A percentile compares a stretch with the other conserved stretches of the same genome.
Conservation (phyloP, 2,329 filamentous ascomycete genomes). For the Arthrobotrys pseudoclavata region DNA sequence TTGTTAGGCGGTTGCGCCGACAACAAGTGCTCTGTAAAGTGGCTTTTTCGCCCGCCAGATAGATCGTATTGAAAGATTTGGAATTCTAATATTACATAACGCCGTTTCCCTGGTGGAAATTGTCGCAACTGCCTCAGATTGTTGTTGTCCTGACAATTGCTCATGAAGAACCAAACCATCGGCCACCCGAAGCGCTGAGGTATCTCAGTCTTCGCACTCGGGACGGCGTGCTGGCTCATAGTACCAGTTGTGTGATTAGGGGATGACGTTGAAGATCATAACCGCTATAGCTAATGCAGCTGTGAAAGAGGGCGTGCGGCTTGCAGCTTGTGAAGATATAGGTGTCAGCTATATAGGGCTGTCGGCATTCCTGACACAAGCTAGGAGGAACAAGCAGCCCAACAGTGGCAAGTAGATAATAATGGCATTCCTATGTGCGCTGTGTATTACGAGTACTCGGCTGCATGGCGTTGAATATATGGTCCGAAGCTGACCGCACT, state of each 20-base stretch:
- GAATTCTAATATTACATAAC: slow-evolving; percentile 1
- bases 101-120: not conserved
- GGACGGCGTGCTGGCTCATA: not conserved
- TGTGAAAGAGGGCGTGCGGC: not conserved
- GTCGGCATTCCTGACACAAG: not conserved
- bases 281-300: not conserved
- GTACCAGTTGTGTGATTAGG: not conserved
- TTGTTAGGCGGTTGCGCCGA: not conserved
- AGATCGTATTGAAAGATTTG: not conserved
- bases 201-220: not conserved
- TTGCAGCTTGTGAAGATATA: not conserved
- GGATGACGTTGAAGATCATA: not conserved
- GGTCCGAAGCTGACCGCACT: not conserved
- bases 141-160: not conserved
- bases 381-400: not conserved
- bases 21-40: not conserved
- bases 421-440: not conserved
- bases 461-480: not conserved
- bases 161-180: not conserved
- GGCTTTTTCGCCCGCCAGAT: not conserved
- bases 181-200: not conserved
- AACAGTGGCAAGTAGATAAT: not conserved
- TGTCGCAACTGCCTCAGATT: not conserved
- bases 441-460: not conserved
- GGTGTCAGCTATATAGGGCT: not conserved